Base-by-base conservation (phyloP, 2,329 filamentous ascomycete genomes). In the Cercospora brassicicola region DNA sequence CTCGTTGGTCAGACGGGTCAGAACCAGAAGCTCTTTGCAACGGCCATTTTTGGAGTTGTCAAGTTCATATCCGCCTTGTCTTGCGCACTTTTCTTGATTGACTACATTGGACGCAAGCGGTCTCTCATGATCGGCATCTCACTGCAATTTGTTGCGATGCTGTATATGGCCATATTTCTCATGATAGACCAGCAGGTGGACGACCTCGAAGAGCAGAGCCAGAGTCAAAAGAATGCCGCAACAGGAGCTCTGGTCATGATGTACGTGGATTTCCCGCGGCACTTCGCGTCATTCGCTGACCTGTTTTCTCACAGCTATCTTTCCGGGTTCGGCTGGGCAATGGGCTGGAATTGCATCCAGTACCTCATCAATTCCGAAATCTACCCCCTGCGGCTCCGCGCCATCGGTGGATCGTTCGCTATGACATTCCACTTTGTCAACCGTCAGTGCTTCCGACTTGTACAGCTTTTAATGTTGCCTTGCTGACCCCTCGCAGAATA, bases 301-400 rank as follows among this genome's bases (percentile, higher is more conserved):
- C 26, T 23, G 10, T 26, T 23, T 53, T 23, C 26, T 20, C 48
- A 53, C 48, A 53, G 48, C 42, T 67, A 70, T 77, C 62, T 92
- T 20, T 89, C 86, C 0, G 90, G 89, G 1, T 84, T 87, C 66
- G 90, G 89, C 1, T 91, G 89, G 89, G 89, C 89, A 0, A 82
- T 91, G 4, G 60, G 74, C 31, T 74, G 73, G 74, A 76, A 75
- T 61, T 64, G 59, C 33, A 73, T 76, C 84, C 91, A 93, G 79
- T 94, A 93, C 76, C 84, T 94, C 3, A 85, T 94, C 65, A 92
- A 90, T 13, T 89, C 90, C 1, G 91, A 94, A 76, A 84, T 94
- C 69, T 94, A 92, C 81, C 90, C 91, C 0, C 84, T 93, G 9
- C 86, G 90, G 3, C 88, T 94, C 60, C 87, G 91, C 65, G 90